These are phyloP conservation scores for Mycena kentingensis DNA, from an alignment of 768 basidiomycete genomes.

Conservation along the genomic window DNA sequence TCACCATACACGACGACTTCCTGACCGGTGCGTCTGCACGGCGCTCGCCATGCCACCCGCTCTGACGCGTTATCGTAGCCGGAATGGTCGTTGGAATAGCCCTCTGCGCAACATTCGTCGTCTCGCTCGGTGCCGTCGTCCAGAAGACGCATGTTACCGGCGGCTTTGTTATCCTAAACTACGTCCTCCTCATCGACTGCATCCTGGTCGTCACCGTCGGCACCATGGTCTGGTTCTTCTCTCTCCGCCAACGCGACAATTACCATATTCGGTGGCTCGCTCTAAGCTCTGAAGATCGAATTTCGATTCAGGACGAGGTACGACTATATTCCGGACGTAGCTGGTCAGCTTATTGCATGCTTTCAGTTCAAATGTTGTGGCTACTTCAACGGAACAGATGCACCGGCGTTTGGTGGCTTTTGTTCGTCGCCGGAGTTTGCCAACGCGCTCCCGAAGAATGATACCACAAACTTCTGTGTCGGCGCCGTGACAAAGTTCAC, in stretches of 20 bases:
- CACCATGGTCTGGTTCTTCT: conserved; percentile 80
- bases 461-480: conserved; percentile 65
- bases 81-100: conserved; percentile 70
- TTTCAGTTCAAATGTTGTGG: conserved; percentile 83
- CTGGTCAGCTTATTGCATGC: conserved; percentile 3
- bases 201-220: conserved; percentile 65
- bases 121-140: conserved; percentile 72
- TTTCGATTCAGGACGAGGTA: conserved; percentile 74
- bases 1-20: conserved; percentile 61
- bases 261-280: conserved; percentile 61
- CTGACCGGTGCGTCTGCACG: conserved; percentile 53
- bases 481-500: conserved; percentile 66
- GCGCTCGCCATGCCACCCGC: conserved; percentile 1
- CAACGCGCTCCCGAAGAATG: conserved; percentile 40
- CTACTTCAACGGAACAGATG: conserved; percentile 70
- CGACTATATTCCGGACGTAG: conserved; percentile 19
- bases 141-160: conserved; percentile 68
- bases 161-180: conserved; percentile 78
- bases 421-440: conserved; percentile 51
- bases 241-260: conserved; percentile 68
- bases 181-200: conserved; percentile 65
- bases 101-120: conserved; percentile 64
- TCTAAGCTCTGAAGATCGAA: conserved; percentile 47
- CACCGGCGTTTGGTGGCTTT: conserved; percentile 64
- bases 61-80: conserved; percentile 42